Evolutionary conservation across 345 rosid species (phyloP).

Genomic region (Salix udensis): DNA sequence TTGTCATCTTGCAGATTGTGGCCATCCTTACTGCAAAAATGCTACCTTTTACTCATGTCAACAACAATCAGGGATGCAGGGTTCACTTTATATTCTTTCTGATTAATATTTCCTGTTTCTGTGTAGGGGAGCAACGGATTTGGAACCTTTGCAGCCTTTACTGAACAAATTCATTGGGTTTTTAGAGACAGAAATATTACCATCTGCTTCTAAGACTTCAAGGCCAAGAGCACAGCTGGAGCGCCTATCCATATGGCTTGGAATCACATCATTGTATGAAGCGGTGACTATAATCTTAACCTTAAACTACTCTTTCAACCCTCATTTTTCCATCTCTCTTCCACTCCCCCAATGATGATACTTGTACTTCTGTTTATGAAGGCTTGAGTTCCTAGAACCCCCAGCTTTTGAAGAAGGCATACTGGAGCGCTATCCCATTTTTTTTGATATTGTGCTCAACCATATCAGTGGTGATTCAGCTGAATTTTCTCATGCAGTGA

Average conservation of each 20-base stretch:
- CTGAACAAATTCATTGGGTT: slow-evolving; percentile 66
- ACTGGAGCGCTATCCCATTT: slow-evolving; percentile 85
- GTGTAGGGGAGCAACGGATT: slow-evolving; percentile 72
- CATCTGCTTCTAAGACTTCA: slow-evolving; percentile 49
- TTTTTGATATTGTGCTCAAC: slow-evolving; percentile 87
- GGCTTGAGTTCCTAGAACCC: slow-evolving; percentile 93
- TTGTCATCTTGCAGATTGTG: neutral
- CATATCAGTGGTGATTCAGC: slow-evolving; percentile 82
- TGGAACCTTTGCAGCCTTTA: slow-evolving; percentile 93
- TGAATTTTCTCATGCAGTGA: slow-evolving; percentile 84
- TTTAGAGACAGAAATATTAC: slow-evolving; percentile 76
- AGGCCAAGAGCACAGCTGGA: slow-evolving; percentile 73
- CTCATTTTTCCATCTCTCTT: neutral
- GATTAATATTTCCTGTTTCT: slow-evolving; percentile 22
- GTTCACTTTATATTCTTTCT: neutral
- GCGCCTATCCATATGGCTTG: slow-evolving; percentile 79
- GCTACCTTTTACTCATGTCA: neutral
- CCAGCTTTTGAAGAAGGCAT: slow-evolving; percentile 95
- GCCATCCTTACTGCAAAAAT: neutral
- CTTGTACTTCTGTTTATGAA: slow-evolving; percentile 33
- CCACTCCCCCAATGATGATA: neutral
- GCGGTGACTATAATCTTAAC: slow-evolving; percentile 22
- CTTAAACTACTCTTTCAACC: slow-evolving; percentile 5
- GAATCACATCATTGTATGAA: slow-evolving; percentile 87
- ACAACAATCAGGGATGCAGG: neutral